A percentile compares a stretch with the other conserved stretches of the same genome.
These are phyloP conservation scores for Diaporthe velutina DNA, from an alignment of 2,329 filamentous ascomycete genomes.

Conservation along the genomic window DNA sequence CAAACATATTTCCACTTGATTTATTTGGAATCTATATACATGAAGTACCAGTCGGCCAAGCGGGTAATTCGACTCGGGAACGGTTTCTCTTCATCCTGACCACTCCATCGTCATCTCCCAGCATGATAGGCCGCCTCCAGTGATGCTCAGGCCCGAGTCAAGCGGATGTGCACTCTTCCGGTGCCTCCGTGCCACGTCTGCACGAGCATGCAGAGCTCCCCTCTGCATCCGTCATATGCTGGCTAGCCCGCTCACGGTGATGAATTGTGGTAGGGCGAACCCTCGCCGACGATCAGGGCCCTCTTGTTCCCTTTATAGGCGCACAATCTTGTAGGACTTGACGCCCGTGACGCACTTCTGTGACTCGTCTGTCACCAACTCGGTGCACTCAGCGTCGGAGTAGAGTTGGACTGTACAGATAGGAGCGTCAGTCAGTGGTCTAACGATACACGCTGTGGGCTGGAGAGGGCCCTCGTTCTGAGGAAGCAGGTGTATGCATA, in stretches of 20 bases:
- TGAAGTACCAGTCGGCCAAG: not conserved
- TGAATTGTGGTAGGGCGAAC: too few relatives aligned
- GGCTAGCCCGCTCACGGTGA: too few relatives aligned
- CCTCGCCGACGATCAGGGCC: too few relatives aligned
- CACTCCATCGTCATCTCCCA: not conserved
- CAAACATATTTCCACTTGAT: not conserved
- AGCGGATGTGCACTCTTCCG: not conserved
- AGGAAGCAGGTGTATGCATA: not conserved
- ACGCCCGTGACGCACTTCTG: not conserved
- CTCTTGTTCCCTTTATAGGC: not conserved
- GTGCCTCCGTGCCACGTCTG: not conserved
- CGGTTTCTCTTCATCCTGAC: not conserved
- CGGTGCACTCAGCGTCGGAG: conserved; percentile 10
- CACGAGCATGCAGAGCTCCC: not conserved
- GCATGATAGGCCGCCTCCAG: not conserved
- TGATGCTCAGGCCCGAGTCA: not conserved
- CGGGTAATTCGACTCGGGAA: not conserved
- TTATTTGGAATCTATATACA: not conserved
- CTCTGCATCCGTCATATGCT: too few relatives aligned
- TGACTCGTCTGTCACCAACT: not conserved
- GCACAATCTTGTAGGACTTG: conserved; percentile 8
- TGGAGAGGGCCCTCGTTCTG: not conserved
- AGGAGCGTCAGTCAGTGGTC: not conserved
- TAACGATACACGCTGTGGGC: not conserved
- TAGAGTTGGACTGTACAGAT: not conserved